These are phyloP conservation scores for Xylariaceae sp. DNA, from an alignment of 2,329 filamentous ascomycete genomes.

Conservation along the genomic window DNA sequence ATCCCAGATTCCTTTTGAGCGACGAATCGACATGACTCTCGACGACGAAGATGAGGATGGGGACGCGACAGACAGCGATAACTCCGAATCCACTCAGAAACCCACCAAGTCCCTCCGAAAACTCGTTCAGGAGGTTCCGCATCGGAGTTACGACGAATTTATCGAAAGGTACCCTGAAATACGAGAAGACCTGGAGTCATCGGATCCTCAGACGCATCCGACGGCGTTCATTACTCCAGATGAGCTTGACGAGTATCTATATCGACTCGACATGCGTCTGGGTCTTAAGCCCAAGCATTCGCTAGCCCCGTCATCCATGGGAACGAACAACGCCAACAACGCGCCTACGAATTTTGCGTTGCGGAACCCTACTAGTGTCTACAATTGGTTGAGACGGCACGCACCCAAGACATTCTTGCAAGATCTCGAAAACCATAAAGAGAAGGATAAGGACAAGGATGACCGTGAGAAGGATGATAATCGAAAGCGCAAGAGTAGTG, in stretches of 20 bases:
- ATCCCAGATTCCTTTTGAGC: conserved; percentile 66
- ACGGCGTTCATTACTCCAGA: conserved; percentile 63
- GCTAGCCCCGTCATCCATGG: conserved; percentile 45
- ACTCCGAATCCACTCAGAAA: conserved; percentile 35
- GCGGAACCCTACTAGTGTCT: conserved; percentile 83
- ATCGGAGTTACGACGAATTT: conserved; percentile 47
- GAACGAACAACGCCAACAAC: conserved; percentile 31
- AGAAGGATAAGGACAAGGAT: conserved; percentile 36
- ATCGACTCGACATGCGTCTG: conserved; percentile 53
- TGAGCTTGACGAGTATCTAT: conserved; percentile 69
- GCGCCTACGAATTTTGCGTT: conserved; percentile 46
- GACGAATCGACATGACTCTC: conserved; percentile 66
- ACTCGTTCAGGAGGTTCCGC: conserved; percentile 50
- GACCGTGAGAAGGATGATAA: conserved; percentile 35
- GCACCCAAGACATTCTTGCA: conserved; percentile 81
- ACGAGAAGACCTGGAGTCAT: conserved; percentile 44
- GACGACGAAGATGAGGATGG: conserved; percentile 37
- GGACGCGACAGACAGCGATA: conserved; percentile 37
- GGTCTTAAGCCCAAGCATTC: conserved; percentile 42
- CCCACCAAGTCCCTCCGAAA: conserved; percentile 45
- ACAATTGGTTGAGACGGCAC: conserved; percentile 89
- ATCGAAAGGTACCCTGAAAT: conserved; percentile 59
- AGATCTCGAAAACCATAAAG: conserved; percentile 56
- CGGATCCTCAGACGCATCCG: conserved; percentile 51
- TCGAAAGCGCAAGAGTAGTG: conserved; percentile 31